A percentile compares a stretch with the other conserved stretches of the same genome.
These are phyloP conservation scores for Biancaea sappan DNA, from an alignment of 306 rosid species.

Conservation along the genomic window DNA sequence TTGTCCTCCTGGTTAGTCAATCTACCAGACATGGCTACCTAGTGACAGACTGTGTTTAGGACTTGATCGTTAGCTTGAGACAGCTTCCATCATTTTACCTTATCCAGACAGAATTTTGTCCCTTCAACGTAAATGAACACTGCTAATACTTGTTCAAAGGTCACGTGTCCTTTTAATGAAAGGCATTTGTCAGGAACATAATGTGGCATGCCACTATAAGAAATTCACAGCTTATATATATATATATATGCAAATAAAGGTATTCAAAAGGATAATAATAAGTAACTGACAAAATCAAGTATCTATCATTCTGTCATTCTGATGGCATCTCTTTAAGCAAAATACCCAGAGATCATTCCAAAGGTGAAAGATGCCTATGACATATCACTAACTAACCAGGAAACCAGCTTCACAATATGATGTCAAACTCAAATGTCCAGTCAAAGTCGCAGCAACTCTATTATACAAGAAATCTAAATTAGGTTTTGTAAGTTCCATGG, in stretches of 20 bases:
- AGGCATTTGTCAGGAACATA: not conserved
- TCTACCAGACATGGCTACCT: not conserved
- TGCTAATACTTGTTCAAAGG: too few relatives aligned
- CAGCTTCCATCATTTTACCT: not conserved
- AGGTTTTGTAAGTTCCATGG: not conserved
- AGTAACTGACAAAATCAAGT: not conserved
- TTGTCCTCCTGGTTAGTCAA: not conserved
- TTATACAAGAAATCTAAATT: not conserved
- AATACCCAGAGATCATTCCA: slow-evolving; percentile 17
- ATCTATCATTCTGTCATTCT: not conserved
- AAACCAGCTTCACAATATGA: slow-evolving; percentile 25
- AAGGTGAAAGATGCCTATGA: slow-evolving; percentile 12
- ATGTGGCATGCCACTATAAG: not conserved
- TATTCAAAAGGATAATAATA: not conserved
- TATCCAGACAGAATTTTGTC: too few relatives aligned
- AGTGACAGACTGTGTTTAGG: not conserved
- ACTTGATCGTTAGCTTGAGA: not conserved
- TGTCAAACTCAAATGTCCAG: slow-evolving; percentile 34
- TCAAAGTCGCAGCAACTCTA: slow-evolving; percentile 26
- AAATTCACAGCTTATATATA: not conserved
- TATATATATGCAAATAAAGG: not conserved
- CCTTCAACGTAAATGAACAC: not conserved
- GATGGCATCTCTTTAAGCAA: slow-evolving; percentile 10
- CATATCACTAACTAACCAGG: slow-evolving; percentile 13
- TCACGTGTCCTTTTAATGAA: too few relatives aligned